Base-by-base conservation (phyloP, 495 filamentous ascomycete species). In the Tetracladium setigerum region DNA sequence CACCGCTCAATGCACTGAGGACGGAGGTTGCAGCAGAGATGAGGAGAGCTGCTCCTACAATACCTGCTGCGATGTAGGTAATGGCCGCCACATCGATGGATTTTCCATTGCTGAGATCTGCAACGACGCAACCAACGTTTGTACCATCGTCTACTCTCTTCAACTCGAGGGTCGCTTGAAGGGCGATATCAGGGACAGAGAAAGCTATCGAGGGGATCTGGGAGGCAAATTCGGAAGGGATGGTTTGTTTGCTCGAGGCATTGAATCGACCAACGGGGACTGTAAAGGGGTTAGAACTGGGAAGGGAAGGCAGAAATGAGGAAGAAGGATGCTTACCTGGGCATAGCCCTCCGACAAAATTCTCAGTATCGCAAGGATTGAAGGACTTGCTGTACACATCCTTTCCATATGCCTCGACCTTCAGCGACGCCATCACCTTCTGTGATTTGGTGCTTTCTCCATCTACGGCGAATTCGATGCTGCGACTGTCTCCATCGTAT, bases 161-260 rank as follows among this genome's bases (percentile, higher is more conserved):
- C 6, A 98, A 71, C 52, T 87, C 67, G 47, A 98, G 63, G 34
- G 82, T 90, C 31, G 87, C 92, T 64, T 86, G 69, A 30, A 90
- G 89, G 36, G 90, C 88, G 44, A 98, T 78, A 67, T 98, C 88
- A 18, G 92, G 92, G 32, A 98, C 72, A 45, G 77, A 76, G 66
- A 97, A 98, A 4, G 92, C 92, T 53, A 98, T 95, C 0, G 81
- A 73, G 6, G 92, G 92, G 44, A 98, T 91, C 61, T 84, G 62
- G 47, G 70, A 75, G n/a, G 84, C 83, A 60, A 80, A 89, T 36
- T 77, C 56, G 0, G 72, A 52, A 4, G 92, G 87, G 19, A 98
- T 85, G 12, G 58, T 48, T 58, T 89, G 79, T 0, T 59, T 62
- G 9, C 90, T 91, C 19, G 64, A 66, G 3, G 92, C 88, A 13